These are phyloP conservation scores for Rhodotorula diobovata DNA, from an alignment of 768 basidiomycete species.

Conservation along the genomic window DNA sequence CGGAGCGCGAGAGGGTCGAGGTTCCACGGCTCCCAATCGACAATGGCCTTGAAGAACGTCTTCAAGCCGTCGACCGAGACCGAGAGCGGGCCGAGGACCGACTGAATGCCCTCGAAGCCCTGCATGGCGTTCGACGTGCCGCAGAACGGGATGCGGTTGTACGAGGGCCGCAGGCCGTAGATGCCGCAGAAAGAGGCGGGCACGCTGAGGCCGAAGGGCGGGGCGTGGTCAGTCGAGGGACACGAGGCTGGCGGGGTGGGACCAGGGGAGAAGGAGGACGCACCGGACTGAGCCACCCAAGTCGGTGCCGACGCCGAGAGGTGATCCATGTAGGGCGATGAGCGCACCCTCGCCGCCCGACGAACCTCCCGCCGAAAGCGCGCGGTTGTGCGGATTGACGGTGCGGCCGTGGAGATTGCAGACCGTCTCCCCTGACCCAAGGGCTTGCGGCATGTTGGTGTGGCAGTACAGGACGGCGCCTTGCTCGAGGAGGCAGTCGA, in stretches of 20 bases:
- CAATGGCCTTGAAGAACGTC: constrained; percentile 62
- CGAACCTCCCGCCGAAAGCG: constrained; percentile 43
- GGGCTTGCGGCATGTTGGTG: constrained; percentile 43
- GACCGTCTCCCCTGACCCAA: constrained; percentile 55
- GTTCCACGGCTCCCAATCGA: constrained; percentile 61
- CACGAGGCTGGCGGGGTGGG: too few species aligned
- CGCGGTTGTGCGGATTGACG: constrained; percentile 43
- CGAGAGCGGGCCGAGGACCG: constrained; percentile 70
- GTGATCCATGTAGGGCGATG: constrained; percentile 39
- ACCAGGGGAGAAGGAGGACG: neutral
- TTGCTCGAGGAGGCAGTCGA: constrained; percentile 60
- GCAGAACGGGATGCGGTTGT: constrained; percentile 61
- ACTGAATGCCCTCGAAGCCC: constrained; percentile 64
- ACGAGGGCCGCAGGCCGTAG: constrained; percentile 69
- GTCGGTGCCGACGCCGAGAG: constrained; percentile 42
- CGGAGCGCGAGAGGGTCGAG: constrained; percentile 60
- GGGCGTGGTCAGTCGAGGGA: too few species aligned
- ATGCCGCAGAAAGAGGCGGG: constrained; percentile 64
- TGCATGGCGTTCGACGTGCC: constrained; percentile 62
- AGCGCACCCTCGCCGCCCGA: constrained; percentile 46
- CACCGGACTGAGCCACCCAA: constrained; percentile 58
- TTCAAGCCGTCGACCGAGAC: constrained; percentile 60
- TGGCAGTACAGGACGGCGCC: constrained; percentile 38
- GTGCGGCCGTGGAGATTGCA: constrained; percentile 45
- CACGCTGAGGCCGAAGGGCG: constrained; percentile 54